These are phyloP conservation scores for Penicillium digitatum DNA, from an alignment of 2,329 filamentous ascomycete genomes.

Conservation along the genomic window DNA sequence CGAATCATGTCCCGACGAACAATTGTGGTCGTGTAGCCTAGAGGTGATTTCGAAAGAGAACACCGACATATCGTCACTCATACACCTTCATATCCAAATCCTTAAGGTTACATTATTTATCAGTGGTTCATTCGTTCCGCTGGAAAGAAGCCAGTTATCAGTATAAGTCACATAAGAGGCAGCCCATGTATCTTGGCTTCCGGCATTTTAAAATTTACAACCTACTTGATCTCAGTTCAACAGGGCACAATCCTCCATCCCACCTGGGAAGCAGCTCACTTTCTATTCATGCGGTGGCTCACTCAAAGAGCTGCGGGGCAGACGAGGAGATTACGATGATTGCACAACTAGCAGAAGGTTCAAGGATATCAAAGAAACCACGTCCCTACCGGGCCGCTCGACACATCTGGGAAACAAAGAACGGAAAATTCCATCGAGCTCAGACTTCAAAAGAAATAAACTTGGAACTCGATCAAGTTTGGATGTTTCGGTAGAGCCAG, in stretches of 20 bases:
- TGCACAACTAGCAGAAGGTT: neutral
- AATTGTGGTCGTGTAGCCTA: too few species aligned
- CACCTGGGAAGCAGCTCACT: neutral
- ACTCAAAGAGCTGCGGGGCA: neutral
- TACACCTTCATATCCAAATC: neutral
- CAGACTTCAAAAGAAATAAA: neutral
- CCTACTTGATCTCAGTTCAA: neutral
- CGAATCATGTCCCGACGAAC: neutral
- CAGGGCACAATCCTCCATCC: neutral
- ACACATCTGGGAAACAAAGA: neutral
- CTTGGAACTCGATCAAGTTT: neutral
- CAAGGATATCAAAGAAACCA: neutral
- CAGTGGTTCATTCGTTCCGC: too few species aligned
- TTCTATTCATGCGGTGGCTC: neutral
- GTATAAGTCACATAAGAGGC: accelerated
- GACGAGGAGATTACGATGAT: neutral
- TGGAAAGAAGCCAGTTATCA: neutral
- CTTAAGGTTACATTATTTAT: neutral
- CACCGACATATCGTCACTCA: neutral
- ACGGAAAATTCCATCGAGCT: neutral
- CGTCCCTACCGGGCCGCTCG: neutral
- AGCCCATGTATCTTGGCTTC: neutral
- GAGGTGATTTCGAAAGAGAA: neutral
- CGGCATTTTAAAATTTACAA: neutral
- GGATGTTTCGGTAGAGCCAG: neutral